Evolutionary conservation across 129 eudicot species (phyloP), one percentile per base, ranked within the genome.

Genomic region (Deinandra increscens): DNA sequence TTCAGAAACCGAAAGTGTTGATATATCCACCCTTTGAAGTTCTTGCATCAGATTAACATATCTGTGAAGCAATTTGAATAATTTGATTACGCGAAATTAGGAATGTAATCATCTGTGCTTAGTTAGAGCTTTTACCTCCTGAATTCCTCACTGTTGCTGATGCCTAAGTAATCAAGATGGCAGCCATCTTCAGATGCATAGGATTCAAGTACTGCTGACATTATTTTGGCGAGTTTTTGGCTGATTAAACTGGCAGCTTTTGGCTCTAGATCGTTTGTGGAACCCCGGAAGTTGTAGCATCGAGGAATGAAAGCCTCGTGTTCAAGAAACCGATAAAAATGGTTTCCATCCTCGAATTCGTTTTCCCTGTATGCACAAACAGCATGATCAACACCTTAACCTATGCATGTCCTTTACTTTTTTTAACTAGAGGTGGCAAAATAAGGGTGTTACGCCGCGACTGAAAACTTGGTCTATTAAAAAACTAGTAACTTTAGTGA

Each of bases 141-240:
- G 71, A 93, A 93, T 80, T 93, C 98, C 78, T 93, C 98, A 17
- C 98, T 93, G 64, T 87, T 93, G 86, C 97, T 93, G 68, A 93
- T 89, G 58, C 90, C 88, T 19, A 78, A 61, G 62, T 84, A 93
- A 85, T 93, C 89, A 37, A 93, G 83, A 76, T 74, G 81, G 49
- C 54, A 63, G 7, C 90, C 75, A 62, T 89, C 95, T 60, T 93
- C 97, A 34, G 97, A 93, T 29, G 98, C 92, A 39, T 86, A 93
- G 5, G 98, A 77, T 75, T 93, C 98, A 15, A 93, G 92, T 79
- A 93, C 83, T 46, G 98, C 98, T 29, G 86, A 86, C 92, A 93
- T 84, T 56, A 93, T 76, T 69, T 84, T 86, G 63, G 86, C 41
- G 12, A 93, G 90, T 74, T 75, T 84, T 53, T 73, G 82, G 80